Conservation (phyloP, 1,139 yeast genomes). For the Saccharomyces hybrid region DNA sequence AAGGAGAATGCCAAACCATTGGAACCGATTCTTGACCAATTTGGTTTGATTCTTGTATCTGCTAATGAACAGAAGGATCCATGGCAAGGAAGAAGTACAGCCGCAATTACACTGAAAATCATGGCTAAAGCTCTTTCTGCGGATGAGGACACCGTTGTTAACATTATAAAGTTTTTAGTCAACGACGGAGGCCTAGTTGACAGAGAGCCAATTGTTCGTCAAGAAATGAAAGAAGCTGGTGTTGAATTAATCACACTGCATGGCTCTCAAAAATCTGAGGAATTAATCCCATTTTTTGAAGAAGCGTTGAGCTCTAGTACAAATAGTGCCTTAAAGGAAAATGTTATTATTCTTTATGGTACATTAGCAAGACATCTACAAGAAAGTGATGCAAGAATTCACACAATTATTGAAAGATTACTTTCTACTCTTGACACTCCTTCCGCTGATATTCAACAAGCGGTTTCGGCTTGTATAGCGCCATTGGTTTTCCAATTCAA, state of each 20-base stretch:
- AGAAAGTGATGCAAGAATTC: conserved; percentile 55
- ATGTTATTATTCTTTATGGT: conserved; percentile 81
- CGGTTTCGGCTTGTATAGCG: conserved; percentile 77
- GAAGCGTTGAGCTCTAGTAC: conserved; percentile 35
- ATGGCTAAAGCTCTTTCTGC: conserved; percentile 44
- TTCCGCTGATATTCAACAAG: conserved; percentile 80
- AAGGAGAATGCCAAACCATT: conserved; percentile 64
- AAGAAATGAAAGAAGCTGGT: conserved; percentile 88
- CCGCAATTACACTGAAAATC: conserved; percentile 59
- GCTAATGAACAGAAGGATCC: conserved; percentile 56
- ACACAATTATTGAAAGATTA: conserved; percentile 59
- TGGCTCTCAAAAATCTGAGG: conserved; percentile 60
- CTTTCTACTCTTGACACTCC: conserved; percentile 76
- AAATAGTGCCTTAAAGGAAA: conserved; percentile 65
- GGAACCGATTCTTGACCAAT: conserved; percentile 65
- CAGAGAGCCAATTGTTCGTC: conserved; percentile 61
- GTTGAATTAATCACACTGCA: conserved; percentile 56
- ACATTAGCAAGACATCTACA: conserved; percentile 77
- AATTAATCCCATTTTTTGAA: conserved; percentile 73
- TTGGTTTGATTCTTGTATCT: conserved; percentile 66
- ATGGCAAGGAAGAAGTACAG: conserved; percentile 82
- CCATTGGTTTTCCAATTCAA: conserved; percentile 64
- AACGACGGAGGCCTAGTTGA: conserved; percentile 65
- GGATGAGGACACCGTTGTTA: conserved; percentile 36
- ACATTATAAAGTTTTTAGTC: conserved; percentile 53